phyloP scores from a whole-genome alignment of 257 asterid species.

The Echites panduratus region DNA sequence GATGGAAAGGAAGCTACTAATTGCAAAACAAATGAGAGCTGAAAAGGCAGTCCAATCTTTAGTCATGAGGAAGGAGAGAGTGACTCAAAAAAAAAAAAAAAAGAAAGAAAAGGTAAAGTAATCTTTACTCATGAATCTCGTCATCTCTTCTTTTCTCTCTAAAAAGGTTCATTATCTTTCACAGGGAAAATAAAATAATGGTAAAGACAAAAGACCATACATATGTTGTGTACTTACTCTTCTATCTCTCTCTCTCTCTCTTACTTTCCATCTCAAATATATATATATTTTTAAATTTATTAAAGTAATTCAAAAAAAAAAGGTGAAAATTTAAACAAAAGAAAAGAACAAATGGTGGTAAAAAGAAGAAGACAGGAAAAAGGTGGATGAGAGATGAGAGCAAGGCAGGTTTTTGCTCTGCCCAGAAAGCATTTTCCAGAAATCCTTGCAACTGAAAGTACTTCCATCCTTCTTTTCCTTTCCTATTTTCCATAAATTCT shows the following conservation, averaged over 20 bases:
- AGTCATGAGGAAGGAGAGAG: slow-evolving; percentile 24
- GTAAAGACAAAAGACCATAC: slow-evolving; percentile 22
- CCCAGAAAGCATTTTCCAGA: slow-evolving; percentile 37
- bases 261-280: not conserved
- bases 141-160: slow-evolving; percentile 20
- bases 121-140: slow-evolving; percentile 57
- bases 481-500: slow-evolving; percentile 62
- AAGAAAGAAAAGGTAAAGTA: slow-evolving; percentile 25
- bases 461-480: slow-evolving; percentile 25
- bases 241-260: not conserved
- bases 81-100: slow-evolving; percentile 25
- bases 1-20: slow-evolving; percentile 13
- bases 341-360: not conserved
- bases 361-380: slow-evolving; percentile 28
- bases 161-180: slow-evolving; percentile 43
- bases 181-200: slow-evolving; percentile 5
- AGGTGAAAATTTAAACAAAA: not conserved
- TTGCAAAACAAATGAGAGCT: slow-evolving; percentile 32
- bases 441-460: slow-evolving; percentile 54
- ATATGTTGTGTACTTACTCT: not conserved
- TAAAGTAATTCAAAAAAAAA: not conserved
- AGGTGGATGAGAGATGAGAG: slow-evolving; percentile 30
- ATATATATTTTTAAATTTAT: not conserved
- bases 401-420: slow-evolving; percentile 20
- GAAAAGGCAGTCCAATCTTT: slow-evolving; percentile 51